Conservation (phyloP, 371 early-diverging fungal genomes). For the Gilbertella persicaria region DNA sequence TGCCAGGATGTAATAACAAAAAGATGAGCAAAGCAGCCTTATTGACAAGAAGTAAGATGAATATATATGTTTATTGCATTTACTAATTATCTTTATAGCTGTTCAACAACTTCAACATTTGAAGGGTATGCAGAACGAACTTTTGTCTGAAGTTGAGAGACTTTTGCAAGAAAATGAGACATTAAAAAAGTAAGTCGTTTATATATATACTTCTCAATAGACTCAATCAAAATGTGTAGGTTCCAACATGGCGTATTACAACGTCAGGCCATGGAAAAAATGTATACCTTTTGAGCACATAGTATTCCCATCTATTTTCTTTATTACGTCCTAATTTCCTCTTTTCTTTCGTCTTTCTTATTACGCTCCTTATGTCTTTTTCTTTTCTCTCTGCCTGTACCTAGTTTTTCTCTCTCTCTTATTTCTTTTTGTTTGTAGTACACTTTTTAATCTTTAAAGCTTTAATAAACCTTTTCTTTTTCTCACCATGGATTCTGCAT, state of each 20-base stretch:
- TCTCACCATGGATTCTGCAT: too few relatives aligned
- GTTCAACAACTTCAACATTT: conserved; percentile 55
- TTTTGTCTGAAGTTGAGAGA: conserved; percentile 52
- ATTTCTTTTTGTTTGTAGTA: neutral
- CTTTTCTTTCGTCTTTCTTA: conserved; percentile 1
- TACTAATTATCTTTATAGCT: conserved; percentile 22
- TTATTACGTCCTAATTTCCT: conserved; percentile 4
- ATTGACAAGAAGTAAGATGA: conserved; percentile 50
- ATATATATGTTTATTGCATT: neutral
- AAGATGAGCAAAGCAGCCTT: conserved; percentile 62
- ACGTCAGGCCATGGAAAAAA: conserved; percentile 56
- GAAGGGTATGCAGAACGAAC: conserved; percentile 45
- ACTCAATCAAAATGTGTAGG: conserved; percentile 11
- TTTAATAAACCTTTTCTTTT: too few relatives aligned
- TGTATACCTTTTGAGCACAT: conserved; percentile 42
- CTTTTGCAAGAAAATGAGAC: conserved; percentile 50
- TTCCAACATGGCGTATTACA: conserved; percentile 54
- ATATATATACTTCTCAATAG: neutral
- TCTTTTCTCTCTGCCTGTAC: conserved; percentile 6
- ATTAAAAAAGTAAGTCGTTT: conserved; percentile 45
- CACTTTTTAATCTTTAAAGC: neutral
- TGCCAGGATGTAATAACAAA: conserved; percentile 53
- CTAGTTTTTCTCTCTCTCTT: conserved; percentile 1
- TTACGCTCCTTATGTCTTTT: conserved; percentile 1
- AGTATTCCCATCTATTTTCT: conserved; percentile 1